phyloP scores from a whole-genome alignment of 148 eudicot genomes.

The Cornus florida region DNA sequence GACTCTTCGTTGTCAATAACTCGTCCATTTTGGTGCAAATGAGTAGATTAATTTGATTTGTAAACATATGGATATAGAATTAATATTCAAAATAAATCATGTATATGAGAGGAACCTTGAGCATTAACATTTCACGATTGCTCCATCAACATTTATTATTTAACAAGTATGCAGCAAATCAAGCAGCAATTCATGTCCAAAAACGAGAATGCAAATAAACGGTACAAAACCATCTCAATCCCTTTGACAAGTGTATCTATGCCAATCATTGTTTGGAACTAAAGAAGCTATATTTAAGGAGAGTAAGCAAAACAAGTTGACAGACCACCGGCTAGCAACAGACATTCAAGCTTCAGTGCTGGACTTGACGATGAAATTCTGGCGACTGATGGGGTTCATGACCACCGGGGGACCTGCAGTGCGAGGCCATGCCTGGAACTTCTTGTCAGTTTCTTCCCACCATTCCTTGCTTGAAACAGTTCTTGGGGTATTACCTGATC shows the following conservation, averaged over 20 bases:
- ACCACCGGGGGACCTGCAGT: constrained; percentile 45
- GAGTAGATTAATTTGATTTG: neutral
- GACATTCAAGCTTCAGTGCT: constrained; percentile 11
- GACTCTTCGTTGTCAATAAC: too few relatives aligned
- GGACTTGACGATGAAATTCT: constrained; percentile 36
- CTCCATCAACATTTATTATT: neutral
- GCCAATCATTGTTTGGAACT: neutral
- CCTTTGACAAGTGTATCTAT: neutral
- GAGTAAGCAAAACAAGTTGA: too few relatives aligned
- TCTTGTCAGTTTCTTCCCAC: constrained; percentile 38
- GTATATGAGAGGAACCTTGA: neutral
- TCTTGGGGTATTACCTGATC: constrained; percentile 30
- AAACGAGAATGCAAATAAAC: neutral
- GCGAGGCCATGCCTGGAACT: constrained; percentile 44
- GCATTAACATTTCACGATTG: neutral
- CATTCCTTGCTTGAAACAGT: constrained; percentile 34
- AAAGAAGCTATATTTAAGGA: neutral
- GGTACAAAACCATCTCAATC: neutral
- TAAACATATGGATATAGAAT: neutral
- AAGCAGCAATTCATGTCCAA: neutral
- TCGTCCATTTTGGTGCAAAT: too few relatives aligned
- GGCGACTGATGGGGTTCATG: constrained; percentile 48
- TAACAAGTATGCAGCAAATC: neutral
- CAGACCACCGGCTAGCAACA: neutral
- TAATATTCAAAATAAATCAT: neutral